Base-by-base conservation (phyloP, 129 eudicot genomes). In the Artemisia annua region DNA sequence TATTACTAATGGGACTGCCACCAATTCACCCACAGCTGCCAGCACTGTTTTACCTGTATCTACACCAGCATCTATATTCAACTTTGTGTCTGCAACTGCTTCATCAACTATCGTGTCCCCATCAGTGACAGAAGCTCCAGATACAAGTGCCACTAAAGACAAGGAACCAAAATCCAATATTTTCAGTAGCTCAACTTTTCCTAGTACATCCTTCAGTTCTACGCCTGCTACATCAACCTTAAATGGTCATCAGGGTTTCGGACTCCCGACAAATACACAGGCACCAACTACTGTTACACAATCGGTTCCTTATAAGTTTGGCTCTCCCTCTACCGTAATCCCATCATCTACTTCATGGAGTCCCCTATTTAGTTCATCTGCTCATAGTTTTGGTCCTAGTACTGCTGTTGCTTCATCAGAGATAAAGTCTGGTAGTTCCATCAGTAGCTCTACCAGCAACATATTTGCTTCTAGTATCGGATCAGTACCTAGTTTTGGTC, bases 261-360 rank as follows among this genome's bases (percentile, higher is more conserved):
- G 71, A 10, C 64, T 85, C 26, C 56, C 64, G 32, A 62, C 70
- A 68, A 68, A 71, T 20, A 72, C 83, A 22, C 83, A 63, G 46
- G 68, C 81, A 30, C 75, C 88, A 14, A 66, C 78, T 62, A 84
- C 69, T 28, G 78, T 50, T 57, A 69, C 87, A 59, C 74, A 75
- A 50, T 58, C 66, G 48, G 60, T 18, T n/a, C 83, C 93, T 11
- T 53, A 78, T 72, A 87, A 79, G 69, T 83, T 82, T 75, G 85
- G 81, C 44, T 71, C 91, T 18, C 74, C 90, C 32, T 51, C 85
- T 14, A 62, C 82, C 7, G 80, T 75, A 5, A 30, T 53, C 32
- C 35, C 85, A 73, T 60, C 86, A 32, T 71, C 73, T 22, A 59
- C 78, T 68, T 58, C 48, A 56, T 69, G 63, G 22, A 62, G 39